Conservation (phyloP, 179 eudicot species). For the Camellia oleifera region DNA sequence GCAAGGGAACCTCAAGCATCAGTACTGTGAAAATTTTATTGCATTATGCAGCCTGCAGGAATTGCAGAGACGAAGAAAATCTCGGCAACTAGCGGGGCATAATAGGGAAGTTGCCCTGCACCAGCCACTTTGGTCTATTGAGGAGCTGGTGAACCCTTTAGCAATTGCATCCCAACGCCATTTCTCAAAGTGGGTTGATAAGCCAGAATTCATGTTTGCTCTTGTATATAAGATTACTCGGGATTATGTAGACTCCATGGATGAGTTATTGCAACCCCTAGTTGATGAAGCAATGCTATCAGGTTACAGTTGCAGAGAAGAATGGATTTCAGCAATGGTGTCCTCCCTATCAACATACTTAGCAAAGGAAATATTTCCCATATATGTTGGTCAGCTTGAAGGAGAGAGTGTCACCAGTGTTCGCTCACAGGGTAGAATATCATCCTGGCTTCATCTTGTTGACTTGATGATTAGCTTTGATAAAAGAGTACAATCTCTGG, state of each 20-base stretch:
- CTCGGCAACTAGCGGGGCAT: constrained; percentile 77
- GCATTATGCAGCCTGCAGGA: constrained; percentile 81
- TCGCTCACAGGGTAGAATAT: constrained; percentile 49
- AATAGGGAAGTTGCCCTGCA: constrained; percentile 42
- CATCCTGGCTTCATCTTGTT: constrained; percentile 78
- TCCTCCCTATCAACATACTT: constrained; percentile 71
- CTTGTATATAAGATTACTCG: constrained; percentile 71
- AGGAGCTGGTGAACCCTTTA: constrained; percentile 86
- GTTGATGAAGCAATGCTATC: constrained; percentile 90
- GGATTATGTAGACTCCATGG: constrained; percentile 87
- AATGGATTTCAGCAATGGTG: constrained; percentile 90
- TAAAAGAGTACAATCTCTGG: constrained; percentile 53
- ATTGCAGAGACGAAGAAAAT: constrained; percentile 71
- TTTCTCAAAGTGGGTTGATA: constrained; percentile 79
- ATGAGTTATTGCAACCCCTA: constrained; percentile 86
- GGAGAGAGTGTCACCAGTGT: constrained; percentile 45
- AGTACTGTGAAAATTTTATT: constrained; percentile 75
- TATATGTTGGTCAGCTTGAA: constrained; percentile 48
- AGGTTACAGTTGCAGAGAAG: constrained; percentile 96
- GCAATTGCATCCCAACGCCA: constrained; percentile 72
- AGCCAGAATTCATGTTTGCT: constrained; percentile 88
- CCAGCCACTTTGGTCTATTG: constrained; percentile 94
- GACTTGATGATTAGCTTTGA: constrained; percentile 39
- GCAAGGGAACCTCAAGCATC: constrained; percentile 70
- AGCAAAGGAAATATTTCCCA: constrained; percentile 81